A percentile compares a stretch with the other conserved stretches of the same genome.
These are phyloP conservation scores for Pogostemon cablin DNA, from an alignment of 257 asterid species.

Conservation along the genomic window DNA sequence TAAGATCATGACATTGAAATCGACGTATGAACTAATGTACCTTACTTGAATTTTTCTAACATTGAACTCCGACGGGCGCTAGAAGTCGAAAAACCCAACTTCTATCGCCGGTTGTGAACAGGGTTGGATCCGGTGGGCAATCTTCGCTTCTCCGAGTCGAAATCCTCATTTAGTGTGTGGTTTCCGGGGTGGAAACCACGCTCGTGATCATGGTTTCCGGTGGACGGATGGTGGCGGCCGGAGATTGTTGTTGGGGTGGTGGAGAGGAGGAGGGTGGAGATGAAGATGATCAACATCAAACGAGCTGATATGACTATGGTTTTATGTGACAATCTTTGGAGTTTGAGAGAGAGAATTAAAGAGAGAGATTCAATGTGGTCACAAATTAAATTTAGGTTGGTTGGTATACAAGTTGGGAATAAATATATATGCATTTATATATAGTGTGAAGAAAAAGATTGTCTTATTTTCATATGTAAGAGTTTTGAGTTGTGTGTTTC, in stretches of 20 bases:
- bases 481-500: constrained; percentile 17
- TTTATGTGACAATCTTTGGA: constrained; percentile 1
- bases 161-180: constrained; percentile 28
- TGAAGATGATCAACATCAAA: constrained; percentile 34
- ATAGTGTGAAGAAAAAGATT: constrained; percentile 19
- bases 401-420: constrained; percentile 24
- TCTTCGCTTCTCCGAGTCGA: constrained; percentile 49
- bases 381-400: constrained; percentile 1
- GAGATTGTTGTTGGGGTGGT: constrained; percentile 33
- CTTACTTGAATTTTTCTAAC: constrained; percentile 22
- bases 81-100: background rate
- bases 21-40: constrained; percentile 18
- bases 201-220: constrained; percentile 10
- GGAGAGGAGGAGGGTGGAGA: constrained; percentile 45
- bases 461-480: constrained; percentile 24
- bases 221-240: constrained; percentile 36
- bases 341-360: constrained; percentile 16
- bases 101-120: constrained; percentile 58
- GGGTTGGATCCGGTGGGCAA: constrained; percentile 71
- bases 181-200: constrained; percentile 18
- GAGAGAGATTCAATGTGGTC: constrained; percentile 25
- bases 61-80: background rate
- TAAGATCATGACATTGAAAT: constrained; percentile 17
- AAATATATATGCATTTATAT: background rate
- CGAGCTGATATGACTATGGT: constrained; percentile 40